Percentiles rank a stretch among this genome's conserved stretches.
These are phyloP conservation scores for Leishmania turanica DNA, from an alignment of 208 protist genomes.

Conservation along the genomic window DNA sequence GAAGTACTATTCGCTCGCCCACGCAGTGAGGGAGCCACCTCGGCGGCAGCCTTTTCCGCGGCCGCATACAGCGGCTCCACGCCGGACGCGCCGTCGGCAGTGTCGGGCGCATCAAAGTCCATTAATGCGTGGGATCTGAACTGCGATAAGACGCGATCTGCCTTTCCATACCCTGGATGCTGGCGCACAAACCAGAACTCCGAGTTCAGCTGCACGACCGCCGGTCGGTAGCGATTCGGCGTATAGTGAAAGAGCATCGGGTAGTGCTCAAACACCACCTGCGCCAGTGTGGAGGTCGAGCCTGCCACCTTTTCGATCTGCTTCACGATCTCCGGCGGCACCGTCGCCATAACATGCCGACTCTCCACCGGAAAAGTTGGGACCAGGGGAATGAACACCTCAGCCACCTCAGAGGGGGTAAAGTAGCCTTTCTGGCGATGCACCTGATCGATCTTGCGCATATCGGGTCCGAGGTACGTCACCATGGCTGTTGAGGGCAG, in stretches of 20 bases:
- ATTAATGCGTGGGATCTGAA: neutral
- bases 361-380: constrained; percentile 83
- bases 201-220: constrained; percentile 73
- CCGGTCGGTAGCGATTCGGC: constrained; percentile 35
- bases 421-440: constrained; percentile 74
- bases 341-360: constrained; percentile 41
- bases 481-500: constrained; percentile 50
- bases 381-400: constrained; percentile 67
- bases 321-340: constrained; percentile 49
- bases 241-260: constrained; percentile 81
- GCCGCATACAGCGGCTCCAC: constrained; percentile 11
- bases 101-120: neutral
- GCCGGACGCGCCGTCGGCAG: neutral
- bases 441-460: constrained; percentile 58
- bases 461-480: constrained; percentile 52
- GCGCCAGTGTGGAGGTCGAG: constrained; percentile 14
- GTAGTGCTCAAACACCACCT: constrained; percentile 55
- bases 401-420: constrained; percentile 71
- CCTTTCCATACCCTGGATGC: constrained; percentile 69
- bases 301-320: constrained; percentile 35
- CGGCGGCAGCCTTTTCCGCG: neutral
- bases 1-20: neutral
- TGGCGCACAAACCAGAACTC: constrained; percentile 75
- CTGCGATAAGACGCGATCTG: constrained; percentile 36
- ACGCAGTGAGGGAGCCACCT: neutral